Evolutionary conservation across 2,329 filamentous ascomycete species (phyloP).

Genomic region (Verticillium alfalfae): DNA sequence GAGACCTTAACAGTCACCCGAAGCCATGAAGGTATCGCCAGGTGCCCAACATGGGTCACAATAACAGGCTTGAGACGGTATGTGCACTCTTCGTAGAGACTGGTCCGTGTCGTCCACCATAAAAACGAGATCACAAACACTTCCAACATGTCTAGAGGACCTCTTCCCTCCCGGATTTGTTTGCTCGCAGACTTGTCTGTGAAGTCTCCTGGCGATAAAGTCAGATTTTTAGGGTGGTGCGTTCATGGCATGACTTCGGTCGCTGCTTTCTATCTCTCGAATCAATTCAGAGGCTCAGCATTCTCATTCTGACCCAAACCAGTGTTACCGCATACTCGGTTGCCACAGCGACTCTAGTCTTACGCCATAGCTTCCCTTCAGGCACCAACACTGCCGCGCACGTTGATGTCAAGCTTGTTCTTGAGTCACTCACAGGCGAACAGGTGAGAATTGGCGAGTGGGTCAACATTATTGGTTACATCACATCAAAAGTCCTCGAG

Average conservation of each 20-base stretch:
- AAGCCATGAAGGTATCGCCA: neutral
- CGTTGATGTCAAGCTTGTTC: slow-evolving; percentile 68
- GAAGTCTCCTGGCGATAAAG: slow-evolving; percentile 61
- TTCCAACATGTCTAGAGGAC: slow-evolving; percentile 47
- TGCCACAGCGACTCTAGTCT: slow-evolving; percentile 52
- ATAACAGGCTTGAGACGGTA: neutral
- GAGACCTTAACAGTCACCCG: neutral
- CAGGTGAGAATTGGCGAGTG: slow-evolving; percentile 72
- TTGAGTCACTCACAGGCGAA: slow-evolving; percentile 58
- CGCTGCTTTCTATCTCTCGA: too few species aligned
- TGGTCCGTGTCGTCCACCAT: neutral
- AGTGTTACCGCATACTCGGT: slow-evolving; percentile 49
- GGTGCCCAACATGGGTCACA: neutral
- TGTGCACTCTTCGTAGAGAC: neutral
- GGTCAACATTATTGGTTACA: slow-evolving; percentile 84
- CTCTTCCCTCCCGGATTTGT: slow-evolving; percentile 58
- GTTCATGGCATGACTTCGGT: neutral
- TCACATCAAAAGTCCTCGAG: slow-evolving; percentile 32
- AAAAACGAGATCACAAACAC: neutral
- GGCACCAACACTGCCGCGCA: slow-evolving; percentile 39
- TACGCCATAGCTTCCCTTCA: slow-evolving; percentile 63
- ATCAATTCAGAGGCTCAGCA: neutral
- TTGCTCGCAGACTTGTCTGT: slow-evolving; percentile 57
- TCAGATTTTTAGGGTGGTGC: slow-evolving; percentile 89
- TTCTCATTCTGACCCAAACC: neutral